Evolutionary conservation across 257 asterid species (phyloP), one percentile per base, ranked within the genome.

Genomic region (Nicotiana paniculata): DNA sequence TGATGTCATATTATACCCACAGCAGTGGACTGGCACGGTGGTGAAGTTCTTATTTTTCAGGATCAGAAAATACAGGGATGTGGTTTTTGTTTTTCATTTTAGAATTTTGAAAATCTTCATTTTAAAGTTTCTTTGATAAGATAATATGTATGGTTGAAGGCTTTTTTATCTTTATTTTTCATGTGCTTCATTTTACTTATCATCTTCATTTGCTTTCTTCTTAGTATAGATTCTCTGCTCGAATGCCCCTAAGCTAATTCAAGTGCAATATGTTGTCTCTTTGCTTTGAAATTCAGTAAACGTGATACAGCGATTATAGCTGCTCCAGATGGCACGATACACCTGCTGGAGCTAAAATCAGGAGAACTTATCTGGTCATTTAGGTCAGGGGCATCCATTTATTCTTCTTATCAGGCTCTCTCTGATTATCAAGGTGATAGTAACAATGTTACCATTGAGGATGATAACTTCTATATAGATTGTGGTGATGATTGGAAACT

Each of bases 401-500:
- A 95, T 84, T 90, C 97, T 77, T 92, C 96, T 4, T 92, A 86
- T 81, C 95, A 90, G 70, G 87, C 87, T 68, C 86, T 88, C 24
- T 94, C 93, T 46, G 55, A 84, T 72, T 87, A 82, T 57, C 95
- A 88, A 70, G 92, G 88, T 67, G 92, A 90, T 74, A 81, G 83
- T 85, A 85, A 86, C 70, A 90, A 92, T 46, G 84, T 87, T 64
- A 83, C 95, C 70, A 46, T 85, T 13, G 90, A 89, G 68, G 91
- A 82, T 6, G 91, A 88, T 61, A 83, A 89, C 82, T 91, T 93
- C 83, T 93, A 88, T 72, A 86, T 95, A 77, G 98, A 95, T 86
- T 85, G 91, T 88, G 98, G 97, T 77, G 97, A 93, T 72, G 95
- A 95, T 83, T 89, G 97, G 97, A 88, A 93, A 74, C 90, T 95